Evolutionary conservation across 108 stramenopile species (phyloP).

Genomic region (Cylindrotheca fusiformis): DNA sequence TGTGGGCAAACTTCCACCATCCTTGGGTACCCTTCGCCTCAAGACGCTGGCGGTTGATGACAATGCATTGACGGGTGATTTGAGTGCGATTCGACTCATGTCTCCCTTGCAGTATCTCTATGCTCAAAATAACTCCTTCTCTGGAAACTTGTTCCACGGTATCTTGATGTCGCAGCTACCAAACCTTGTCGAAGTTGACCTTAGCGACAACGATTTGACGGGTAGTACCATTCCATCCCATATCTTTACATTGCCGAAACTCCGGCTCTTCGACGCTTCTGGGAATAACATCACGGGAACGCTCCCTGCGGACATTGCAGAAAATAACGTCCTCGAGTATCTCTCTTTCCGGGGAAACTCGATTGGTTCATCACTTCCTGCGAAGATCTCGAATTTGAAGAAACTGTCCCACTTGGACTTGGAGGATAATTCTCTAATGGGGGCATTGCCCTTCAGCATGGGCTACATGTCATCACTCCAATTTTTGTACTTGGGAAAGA

Average conservation of each 20-base stretch:
- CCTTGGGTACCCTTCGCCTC: conserved; percentile 12
- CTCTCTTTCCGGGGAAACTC: conserved; percentile 39
- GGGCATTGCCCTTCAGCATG: conserved; percentile 10
- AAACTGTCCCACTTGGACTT: conserved; percentile 27
- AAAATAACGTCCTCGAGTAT: conserved; percentile 16
- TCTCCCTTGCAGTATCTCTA: conserved; percentile 30
- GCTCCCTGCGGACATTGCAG: conserved; percentile 14
- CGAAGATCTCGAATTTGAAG: conserved; percentile 5
- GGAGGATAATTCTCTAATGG: conserved; percentile 17
- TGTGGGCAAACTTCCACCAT: conserved; percentile 18
- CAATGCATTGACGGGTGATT: conserved; percentile 33
- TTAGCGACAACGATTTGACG: conserved; percentile 28
- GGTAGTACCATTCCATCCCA: conserved; percentile 9
- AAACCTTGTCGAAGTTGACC: conserved; percentile 28
- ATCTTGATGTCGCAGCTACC: conserved; percentile 13
- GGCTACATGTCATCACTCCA: conserved; percentile 1
- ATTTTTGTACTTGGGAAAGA: conserved; percentile 34
- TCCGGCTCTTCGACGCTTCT: conserved; percentile 18
- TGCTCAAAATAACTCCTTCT: conserved; percentile 29
- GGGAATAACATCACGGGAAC: conserved; percentile 17
- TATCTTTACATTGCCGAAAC: conserved; percentile 7
- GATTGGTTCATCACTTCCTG: conserved; percentile 44
- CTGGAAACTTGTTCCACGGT: conserved; percentile 12
- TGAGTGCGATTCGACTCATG: conserved; percentile 11
- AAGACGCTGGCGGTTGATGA: conserved; percentile 39